These are phyloP conservation scores for Phoenix roebelenii DNA, from an alignment of 176 grass and related monocot genomes.

Conservation along the genomic window DNA sequence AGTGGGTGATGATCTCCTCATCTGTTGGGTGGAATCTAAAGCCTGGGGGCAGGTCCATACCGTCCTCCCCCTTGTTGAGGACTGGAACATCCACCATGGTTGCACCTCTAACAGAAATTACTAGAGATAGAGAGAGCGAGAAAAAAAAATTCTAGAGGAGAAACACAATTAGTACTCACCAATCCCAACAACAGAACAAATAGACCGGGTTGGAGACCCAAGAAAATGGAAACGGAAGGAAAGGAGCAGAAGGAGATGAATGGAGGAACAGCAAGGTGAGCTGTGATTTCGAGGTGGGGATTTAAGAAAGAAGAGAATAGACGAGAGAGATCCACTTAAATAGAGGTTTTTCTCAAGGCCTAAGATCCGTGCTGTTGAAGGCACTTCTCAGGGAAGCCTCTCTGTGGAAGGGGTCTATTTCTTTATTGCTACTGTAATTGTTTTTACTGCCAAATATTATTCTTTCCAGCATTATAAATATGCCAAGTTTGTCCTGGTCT, in stretches of 20 bases:
- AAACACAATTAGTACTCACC: too few relatives aligned
- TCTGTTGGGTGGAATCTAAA: constrained; percentile 96
- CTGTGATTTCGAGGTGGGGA: constrained; percentile 9
- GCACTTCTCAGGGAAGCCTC: constrained; percentile 11
- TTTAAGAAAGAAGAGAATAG: constrained; percentile 18
- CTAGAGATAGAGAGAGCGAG: too few relatives aligned
- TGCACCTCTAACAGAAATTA: too few relatives aligned
- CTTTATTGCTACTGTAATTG: constrained; percentile 2
- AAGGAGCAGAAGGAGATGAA: background rate
- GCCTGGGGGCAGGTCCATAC: constrained; percentile 69
- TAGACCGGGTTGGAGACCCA: too few relatives aligned
- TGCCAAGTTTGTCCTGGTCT: constrained; percentile 7
- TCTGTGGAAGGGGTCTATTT: background rate
- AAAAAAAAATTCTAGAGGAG: too few relatives aligned
- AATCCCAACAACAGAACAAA: too few relatives aligned
- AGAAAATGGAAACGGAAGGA: background rate
- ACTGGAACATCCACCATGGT: too few relatives aligned
- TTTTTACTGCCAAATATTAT: background rate
- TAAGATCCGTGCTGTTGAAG: constrained; percentile 8
- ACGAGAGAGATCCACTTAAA: background rate
- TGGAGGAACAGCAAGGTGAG: background rate
- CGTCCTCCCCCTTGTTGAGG: constrained; percentile 33
- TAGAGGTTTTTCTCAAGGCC: background rate
- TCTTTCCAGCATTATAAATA: constrained; percentile 3
- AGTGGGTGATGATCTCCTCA: constrained; percentile 90